A percentile compares a stretch with the other conserved stretches of the same genome.
These are phyloP conservation scores for Mortierella sp. DNA, from an alignment of 371 early-diverging fungal genomes.

Conservation along the genomic window DNA sequence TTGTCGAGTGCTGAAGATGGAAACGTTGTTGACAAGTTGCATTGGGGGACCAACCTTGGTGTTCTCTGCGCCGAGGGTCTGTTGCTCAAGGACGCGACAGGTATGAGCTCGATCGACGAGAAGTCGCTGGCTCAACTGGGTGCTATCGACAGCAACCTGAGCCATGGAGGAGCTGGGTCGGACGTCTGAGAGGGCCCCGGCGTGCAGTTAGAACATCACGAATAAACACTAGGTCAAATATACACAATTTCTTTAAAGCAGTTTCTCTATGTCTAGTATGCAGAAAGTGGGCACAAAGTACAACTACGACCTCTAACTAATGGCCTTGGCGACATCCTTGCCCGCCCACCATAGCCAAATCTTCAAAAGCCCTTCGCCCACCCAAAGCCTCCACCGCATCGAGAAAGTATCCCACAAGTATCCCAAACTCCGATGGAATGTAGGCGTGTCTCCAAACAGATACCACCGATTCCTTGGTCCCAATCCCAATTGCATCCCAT, in stretches of 20 bases:
- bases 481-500: conserved; percentile 37
- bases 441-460: conserved; percentile 59
- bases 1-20: neutral
- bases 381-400: conserved; percentile 55
- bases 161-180: no score
- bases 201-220: no score
- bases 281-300: no score
- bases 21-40: neutral
- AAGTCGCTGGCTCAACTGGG: neutral
- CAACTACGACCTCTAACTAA: neutral
- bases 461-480: conserved; percentile 59
- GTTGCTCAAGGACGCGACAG: neutral
- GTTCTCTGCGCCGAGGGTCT: neutral
- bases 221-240: no score
- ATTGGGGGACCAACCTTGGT: neutral
- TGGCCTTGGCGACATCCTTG: conserved; percentile 45
- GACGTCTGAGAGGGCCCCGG: no score
- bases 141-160: neutral
- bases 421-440: conserved; percentile 37
- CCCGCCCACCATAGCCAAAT: conserved; percentile 58
- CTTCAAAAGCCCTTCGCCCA: conserved; percentile 32
- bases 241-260: no score
- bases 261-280: no score
- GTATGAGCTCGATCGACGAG: neutral
- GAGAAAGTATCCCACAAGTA: conserved; percentile 44